phyloP scores from a whole-genome alignment of 2,329 filamentous ascomycete genomes.

The Talaromyces islandicus region DNA sequence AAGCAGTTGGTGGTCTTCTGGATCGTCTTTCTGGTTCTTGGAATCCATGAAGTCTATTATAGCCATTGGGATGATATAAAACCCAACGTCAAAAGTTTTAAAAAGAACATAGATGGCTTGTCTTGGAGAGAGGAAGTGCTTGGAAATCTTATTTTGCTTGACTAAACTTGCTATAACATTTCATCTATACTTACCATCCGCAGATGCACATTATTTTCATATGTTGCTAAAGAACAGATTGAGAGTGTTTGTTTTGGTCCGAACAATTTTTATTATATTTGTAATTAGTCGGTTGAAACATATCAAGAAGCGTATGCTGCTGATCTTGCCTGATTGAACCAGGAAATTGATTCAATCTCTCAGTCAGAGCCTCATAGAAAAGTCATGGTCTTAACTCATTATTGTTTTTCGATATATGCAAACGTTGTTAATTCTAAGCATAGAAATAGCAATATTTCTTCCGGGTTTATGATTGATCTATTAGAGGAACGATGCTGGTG shows the following conservation, averaged over 20 bases:
- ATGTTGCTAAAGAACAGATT: constrained; percentile 32
- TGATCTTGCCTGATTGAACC: constrained; percentile 36
- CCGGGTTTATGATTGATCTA: constrained; percentile 36
- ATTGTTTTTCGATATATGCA: constrained; percentile 25
- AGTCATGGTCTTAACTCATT: constrained; percentile 35
- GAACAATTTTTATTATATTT: constrained; percentile 49
- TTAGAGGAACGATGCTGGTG: constrained; percentile 28
- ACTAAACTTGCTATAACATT: constrained; percentile 34
- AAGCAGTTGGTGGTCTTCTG: too few relatives aligned
- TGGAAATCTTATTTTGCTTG: constrained; percentile 37
- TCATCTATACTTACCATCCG: constrained; percentile 34
- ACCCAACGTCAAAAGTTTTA: constrained; percentile 19
- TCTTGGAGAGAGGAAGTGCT: constrained; percentile 9
- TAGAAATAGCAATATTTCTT: constrained; percentile 24
- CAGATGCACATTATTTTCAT: constrained; percentile 48
- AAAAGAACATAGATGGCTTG: constrained; percentile 14
- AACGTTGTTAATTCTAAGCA: constrained; percentile 26
- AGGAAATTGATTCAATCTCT: constrained; percentile 26
- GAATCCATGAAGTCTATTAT: constrained; percentile 53
- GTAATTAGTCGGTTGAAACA: constrained; percentile 27
- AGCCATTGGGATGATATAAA: constrained; percentile 22
- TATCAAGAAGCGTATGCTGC: constrained; percentile 25
- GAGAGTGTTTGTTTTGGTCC: constrained; percentile 38
- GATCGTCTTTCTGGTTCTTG: constrained; percentile 47
- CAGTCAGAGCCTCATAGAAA: constrained; percentile 24